Percentiles rank a stretch among this genome's conserved stretches.
phyloP scores from a whole-genome alignment of 2,329 filamentous ascomycete genomes.

The Harringtonia lauricola region DNA sequence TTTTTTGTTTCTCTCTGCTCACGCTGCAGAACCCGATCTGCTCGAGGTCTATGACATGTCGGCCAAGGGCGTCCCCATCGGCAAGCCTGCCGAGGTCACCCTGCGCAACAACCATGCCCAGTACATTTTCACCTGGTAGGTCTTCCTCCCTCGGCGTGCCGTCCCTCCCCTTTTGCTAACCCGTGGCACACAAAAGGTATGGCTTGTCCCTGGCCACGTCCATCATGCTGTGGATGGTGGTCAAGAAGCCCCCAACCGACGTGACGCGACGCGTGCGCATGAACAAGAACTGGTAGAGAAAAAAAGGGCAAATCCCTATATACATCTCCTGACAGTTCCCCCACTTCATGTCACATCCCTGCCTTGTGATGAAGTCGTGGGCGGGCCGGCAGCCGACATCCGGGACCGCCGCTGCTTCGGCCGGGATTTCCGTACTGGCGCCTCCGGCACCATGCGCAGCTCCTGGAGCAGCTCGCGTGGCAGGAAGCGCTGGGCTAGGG shows the following conservation, averaged over 20 bases:
- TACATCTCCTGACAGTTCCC: no score
- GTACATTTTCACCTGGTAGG: slow-evolving; percentile 98
- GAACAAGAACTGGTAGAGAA: slow-evolving; percentile 58
- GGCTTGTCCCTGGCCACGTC: slow-evolving; percentile 73
- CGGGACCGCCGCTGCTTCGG: slow-evolving; percentile 11
- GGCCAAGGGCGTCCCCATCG: slow-evolving; percentile 77
- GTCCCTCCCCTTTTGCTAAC: slow-evolving; percentile 5
- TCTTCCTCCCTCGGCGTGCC: slow-evolving; percentile 10
- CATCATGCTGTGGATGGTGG: slow-evolving; percentile 93
- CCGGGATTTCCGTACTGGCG: slow-evolving; percentile 36
- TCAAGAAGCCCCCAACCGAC: slow-evolving; percentile 73
- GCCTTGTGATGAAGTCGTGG: slow-evolving; percentile 6
- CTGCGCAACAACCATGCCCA: slow-evolving; percentile 93
- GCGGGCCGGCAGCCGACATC: neutral
- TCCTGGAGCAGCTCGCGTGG: slow-evolving; percentile 76
- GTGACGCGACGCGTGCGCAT: slow-evolving; percentile 63
- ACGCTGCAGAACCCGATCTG: slow-evolving; percentile 58
- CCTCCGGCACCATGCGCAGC: slow-evolving; percentile 57
- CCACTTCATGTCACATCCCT: slow-evolving; percentile 4
- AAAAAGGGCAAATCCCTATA: no score
- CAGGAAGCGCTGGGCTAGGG: slow-evolving; percentile 72
- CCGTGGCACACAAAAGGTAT: slow-evolving; percentile 52
- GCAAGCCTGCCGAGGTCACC: slow-evolving; percentile 78
- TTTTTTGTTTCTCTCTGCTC: neutral
- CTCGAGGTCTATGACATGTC: slow-evolving; percentile 66